Base-by-base conservation (phyloP, 1,139 yeast species). In the Wickerhamiella infanticola region DNA sequence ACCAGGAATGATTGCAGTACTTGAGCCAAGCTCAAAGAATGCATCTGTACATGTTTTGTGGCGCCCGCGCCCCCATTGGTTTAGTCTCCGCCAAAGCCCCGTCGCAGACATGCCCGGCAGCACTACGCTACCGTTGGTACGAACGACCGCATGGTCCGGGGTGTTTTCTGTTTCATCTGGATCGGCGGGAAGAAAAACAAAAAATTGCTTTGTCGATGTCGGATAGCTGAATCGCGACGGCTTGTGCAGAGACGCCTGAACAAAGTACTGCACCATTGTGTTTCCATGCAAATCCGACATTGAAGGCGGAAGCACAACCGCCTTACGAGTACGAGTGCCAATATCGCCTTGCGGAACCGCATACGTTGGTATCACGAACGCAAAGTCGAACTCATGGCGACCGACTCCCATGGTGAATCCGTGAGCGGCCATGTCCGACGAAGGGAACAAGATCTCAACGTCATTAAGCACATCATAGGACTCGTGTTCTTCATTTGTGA, bases 171-270 rank as follows among this genome's bases (percentile, higher is more conserved):
- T 2, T 2, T 29, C 33, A 7, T 7, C 33, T 7, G 33, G 11
- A 9, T 54, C 57, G 35, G 48, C 49, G 13, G 57, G 55, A 13
- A 54, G 42, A 23, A 53, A 46, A 13, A 45, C 48, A 9, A 54
- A 39, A 7, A 46, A 50, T 9, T 26, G 26, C 39, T 27, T 7
- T 7, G 36, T 29, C 2, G 41, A 29, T 7, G 24, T 18, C 13
- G 24, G n/a, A 11, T 24, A n/a, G 3, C 23, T 26, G 9, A n/a
- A 25, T 3, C 24, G 25, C 9, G 40, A 38, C 9, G 40, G 29
- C 4, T 25, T n/a, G 13, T 39, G 11, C 11, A 47, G 46, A 18
- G 13, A 31, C 24, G 50, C 53, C 31, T 43, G 40, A 26, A 54
- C 26, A 27, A 24, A 45, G 47, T 54, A 54, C 31, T 49, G 49